phyloP scores from a whole-genome alignment of 139 green algal genomes.

The Asterochloris sp. region DNA sequence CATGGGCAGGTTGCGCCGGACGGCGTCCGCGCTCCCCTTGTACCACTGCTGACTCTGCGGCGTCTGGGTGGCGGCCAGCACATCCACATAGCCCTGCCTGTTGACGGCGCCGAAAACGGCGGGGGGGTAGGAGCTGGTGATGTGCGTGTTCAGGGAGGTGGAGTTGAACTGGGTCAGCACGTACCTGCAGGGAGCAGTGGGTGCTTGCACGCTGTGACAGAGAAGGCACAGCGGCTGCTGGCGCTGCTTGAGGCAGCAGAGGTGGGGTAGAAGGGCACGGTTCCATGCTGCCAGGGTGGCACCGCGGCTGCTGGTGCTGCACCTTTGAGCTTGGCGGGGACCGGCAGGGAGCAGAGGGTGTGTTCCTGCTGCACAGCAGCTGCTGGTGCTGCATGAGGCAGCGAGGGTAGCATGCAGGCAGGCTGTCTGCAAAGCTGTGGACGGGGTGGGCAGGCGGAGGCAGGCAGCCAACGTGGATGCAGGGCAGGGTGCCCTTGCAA shows the following conservation, averaged over 20 bases:
- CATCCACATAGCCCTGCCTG: conserved; percentile 46
- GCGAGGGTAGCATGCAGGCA: no score
- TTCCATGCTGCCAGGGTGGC: not conserved
- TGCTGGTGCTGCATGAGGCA: no score
- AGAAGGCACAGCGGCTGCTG: not conserved
- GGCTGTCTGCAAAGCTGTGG: no score
- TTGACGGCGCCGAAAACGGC: conserved; percentile 33
- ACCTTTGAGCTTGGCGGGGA: not conserved
- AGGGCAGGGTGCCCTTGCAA: not conserved
- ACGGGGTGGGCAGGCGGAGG: no score
- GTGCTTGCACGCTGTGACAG: not conserved
- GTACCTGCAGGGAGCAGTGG: conserved; percentile 33
- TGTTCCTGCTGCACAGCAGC: no score
- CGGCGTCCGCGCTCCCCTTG: conserved; percentile 43
- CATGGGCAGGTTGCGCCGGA: conserved; percentile 42
- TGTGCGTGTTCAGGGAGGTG: conserved; percentile 51
- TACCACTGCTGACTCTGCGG: conserved; percentile 32
- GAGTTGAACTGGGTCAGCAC: conserved; percentile 63
- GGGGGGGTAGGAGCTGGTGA: conserved; percentile 44
- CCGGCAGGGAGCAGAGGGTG: not conserved
- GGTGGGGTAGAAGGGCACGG: not conserved
- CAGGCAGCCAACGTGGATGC: not conserved
- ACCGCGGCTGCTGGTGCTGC: not conserved
- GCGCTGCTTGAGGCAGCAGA: not conserved
- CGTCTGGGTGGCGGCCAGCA: conserved; percentile 52